These are phyloP conservation scores for Ganoderma lingzhi DNA, from an alignment of 1,284 basidiomycete genomes.

Conservation along the genomic window DNA sequence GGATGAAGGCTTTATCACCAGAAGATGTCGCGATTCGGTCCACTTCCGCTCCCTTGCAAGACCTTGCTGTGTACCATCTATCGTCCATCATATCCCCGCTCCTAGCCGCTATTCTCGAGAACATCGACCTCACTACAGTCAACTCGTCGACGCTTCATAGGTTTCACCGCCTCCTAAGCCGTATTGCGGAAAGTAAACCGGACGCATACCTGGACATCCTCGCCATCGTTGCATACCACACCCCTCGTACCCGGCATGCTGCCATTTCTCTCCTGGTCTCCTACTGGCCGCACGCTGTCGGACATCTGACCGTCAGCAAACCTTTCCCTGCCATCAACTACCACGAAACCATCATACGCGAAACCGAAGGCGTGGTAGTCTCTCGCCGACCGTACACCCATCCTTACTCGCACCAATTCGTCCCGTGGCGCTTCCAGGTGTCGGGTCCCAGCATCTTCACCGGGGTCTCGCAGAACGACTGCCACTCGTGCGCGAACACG, in stretches of 20 bases:
- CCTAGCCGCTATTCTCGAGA: slow-evolving; percentile 66
- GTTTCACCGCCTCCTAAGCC: slow-evolving; percentile 63
- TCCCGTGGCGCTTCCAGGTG: slow-evolving; percentile 66
- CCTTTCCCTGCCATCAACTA: slow-evolving; percentile 53
- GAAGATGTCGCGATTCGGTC: slow-evolving; percentile 49
- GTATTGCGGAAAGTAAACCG: slow-evolving; percentile 66
- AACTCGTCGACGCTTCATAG: slow-evolving; percentile 53
- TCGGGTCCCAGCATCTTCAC: slow-evolving; percentile 42
- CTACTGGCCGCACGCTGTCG: slow-evolving; percentile 73
- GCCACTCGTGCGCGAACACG: slow-evolving; percentile 58
- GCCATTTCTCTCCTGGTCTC: slow-evolving; percentile 65
- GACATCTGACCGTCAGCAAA: slow-evolving; percentile 67
- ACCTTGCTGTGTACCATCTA: slow-evolving; percentile 62
- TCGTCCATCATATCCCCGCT: slow-evolving; percentile 67
- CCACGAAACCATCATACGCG: slow-evolving; percentile 34
- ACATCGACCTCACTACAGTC: slow-evolving; percentile 49
- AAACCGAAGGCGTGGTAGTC: slow-evolving; percentile 25
- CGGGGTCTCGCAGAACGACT: slow-evolving; percentile 52
- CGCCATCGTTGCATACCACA: slow-evolving; percentile 73
- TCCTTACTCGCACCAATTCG: slow-evolving; percentile 67
- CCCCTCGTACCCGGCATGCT: slow-evolving; percentile 57
- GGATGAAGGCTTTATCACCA: slow-evolving; percentile 37
- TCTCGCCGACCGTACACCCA: slow-evolving; percentile 41
- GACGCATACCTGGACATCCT: slow-evolving; percentile 77
- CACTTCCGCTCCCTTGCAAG: slow-evolving; percentile 64